Percentiles rank a stretch among this genome's conserved stretches.
These are phyloP conservation scores for Wilhelminamyces savonicus DNA, from an alignment of 805 yeast species.

Conservation along the genomic window DNA sequence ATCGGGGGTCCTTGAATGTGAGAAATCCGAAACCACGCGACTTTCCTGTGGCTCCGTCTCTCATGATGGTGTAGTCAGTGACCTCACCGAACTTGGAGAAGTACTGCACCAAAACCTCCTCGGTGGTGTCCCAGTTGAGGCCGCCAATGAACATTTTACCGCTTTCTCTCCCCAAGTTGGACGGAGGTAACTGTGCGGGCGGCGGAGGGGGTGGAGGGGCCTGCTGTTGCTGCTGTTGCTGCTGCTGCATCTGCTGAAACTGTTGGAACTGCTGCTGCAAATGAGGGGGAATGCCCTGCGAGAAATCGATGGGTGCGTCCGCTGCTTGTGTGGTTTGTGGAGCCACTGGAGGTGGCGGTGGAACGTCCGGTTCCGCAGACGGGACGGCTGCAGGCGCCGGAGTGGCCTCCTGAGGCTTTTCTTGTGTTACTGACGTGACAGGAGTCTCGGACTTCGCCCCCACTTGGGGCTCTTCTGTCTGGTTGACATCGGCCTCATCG, in stretches of 20 bases:
- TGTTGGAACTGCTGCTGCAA: constrained; percentile 10
- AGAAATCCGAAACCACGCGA: constrained; percentile 94
- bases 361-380: too few species aligned
- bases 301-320: neutral
- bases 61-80: constrained; percentile 84
- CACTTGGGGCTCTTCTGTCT: too few species aligned
- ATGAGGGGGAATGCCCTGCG: constrained; percentile 1
- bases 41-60: constrained; percentile 78
- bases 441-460: too few species aligned
- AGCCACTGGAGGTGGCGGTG: too few species aligned
- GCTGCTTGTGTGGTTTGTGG: too few species aligned
- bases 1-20: constrained; percentile 72
- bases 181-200: constrained; percentile 12
- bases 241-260: constrained; percentile 1
- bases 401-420: neutral
- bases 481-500: constrained; percentile 14
- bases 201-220: constrained; percentile 11
- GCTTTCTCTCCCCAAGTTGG: constrained; percentile 47
- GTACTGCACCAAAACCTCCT: constrained; percentile 74
- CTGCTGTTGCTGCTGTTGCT: constrained; percentile 4
- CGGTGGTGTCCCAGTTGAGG: constrained; percentile 95
- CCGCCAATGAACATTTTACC: constrained; percentile 97
- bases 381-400: neutral
- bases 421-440: too few species aligned
- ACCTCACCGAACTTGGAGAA: constrained; percentile 88